Base-by-base conservation (phyloP, 495 filamentous ascomycete genomes). In the Aspergillus olivimuriae region DNA sequence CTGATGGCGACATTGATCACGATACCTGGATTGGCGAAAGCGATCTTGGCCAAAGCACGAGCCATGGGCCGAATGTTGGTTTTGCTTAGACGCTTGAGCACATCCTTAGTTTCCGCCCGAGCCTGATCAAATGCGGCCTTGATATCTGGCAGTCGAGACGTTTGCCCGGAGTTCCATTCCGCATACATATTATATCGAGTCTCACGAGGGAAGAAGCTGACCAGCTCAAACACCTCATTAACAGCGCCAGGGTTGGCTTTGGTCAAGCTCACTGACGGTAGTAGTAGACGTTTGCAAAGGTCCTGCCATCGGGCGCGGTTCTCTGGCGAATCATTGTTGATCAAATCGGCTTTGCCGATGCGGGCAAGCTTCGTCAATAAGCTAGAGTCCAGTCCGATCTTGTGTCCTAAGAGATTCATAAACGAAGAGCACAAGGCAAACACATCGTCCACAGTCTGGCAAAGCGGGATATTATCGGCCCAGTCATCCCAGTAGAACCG, bases 401-500 rank as follows among this genome's bases (percentile, higher is more conserved):
- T 87, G 54, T 90, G 81, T 6, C 92, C 90, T 1, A 87, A 81
- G 18, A 89, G 68, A 47, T 91, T 90, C 16, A 95, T 69, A 19
- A 99, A 73, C 0, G 90, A 89, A 34, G 81, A 79, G 63, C 87
- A 94, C 9, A 99, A 78, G 2, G 79, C 76, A 54, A 97, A 92
- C 2, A 99, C 72, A 55, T 99, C 92, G 50, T 95, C 88, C 4
- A 94, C 77, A 3, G 71, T 83, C 57, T 94, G 89, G 55, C 92
- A 97, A 8, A 94, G 65, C 2, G 94, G 94, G 21, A 97, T 72
- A 48, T 89, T 91, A 48, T 97, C 91, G 8, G 84, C 74, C 94
- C 94, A 99, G 42, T 97, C 90, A 45, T 96, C 91, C 82, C 89
- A 95, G 63, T 97, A 99, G 60, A 94, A 97, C 19, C 84, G 76